Evolutionary conservation across 2,329 filamentous ascomycete genomes (phyloP).

Genomic region (Diaporthe longicolla): DNA sequence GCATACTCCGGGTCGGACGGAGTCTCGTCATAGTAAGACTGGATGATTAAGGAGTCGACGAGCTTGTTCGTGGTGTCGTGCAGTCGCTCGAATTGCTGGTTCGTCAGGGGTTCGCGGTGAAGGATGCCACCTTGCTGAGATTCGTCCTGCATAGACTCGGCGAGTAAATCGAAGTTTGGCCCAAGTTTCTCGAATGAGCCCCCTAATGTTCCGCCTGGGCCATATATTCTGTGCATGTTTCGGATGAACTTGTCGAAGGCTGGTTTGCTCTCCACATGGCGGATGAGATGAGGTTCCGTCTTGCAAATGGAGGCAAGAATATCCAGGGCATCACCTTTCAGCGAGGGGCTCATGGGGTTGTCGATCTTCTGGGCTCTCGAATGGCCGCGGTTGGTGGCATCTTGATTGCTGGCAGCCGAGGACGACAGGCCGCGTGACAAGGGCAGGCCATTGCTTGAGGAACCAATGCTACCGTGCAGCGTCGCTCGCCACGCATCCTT

Average conservation of each 20-base stretch:
- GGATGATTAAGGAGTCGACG: slow-evolving; percentile 50
- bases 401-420: background rate
- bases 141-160: slow-evolving; percentile 26
- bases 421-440: slow-evolving; percentile 45
- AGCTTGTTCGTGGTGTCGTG: slow-evolving; percentile 48
- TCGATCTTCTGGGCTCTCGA: background rate
- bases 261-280: slow-evolving; percentile 29
- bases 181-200: background rate
- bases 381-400: background rate
- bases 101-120: slow-evolving; percentile 45
- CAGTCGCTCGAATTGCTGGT: slow-evolving; percentile 44
- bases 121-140: slow-evolving; percentile 16
- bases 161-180: slow-evolving; percentile 28
- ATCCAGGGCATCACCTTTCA: slow-evolving; percentile 32
- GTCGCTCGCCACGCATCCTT: slow-evolving; percentile 72
- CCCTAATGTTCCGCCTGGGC: slow-evolving; percentile 9
- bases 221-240: slow-evolving; percentile 34
- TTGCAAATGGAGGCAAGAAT: slow-evolving; percentile 44
- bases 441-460: slow-evolving; percentile 64
- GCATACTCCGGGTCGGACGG: slow-evolving; percentile 44
- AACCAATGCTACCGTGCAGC: slow-evolving; percentile 73
- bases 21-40: slow-evolving; percentile 47
- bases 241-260: slow-evolving; percentile 30
- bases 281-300: slow-evolving; percentile 36
- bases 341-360: slow-evolving; percentile 7